phyloP scores from a whole-genome alignment of 2,329 filamentous ascomycete species.

The Neonectria sp. region DNA sequence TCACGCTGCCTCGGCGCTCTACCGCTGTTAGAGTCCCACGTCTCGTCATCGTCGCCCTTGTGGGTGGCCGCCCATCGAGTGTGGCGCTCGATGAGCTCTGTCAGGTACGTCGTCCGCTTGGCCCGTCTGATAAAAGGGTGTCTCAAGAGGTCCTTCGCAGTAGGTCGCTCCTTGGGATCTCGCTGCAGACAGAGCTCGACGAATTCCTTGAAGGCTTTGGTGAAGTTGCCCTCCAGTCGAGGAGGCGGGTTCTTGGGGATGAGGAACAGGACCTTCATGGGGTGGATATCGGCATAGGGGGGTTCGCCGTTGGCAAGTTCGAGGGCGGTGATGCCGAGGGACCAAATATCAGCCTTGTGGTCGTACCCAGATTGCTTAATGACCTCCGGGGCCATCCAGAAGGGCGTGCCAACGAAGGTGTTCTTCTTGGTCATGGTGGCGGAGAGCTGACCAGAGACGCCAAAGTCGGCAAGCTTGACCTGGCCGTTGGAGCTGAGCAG shows the following conservation, averaged over 20 bases:
- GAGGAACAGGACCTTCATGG: constrained; percentile 97
- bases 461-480: constrained; percentile 97
- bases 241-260: constrained; percentile 96
- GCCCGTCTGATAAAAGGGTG: constrained; percentile 93
- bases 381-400: constrained; percentile 99
- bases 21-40: constrained; percentile 68
- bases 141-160: constrained; percentile 87
- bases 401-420: constrained; percentile 97
- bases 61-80: constrained; percentile 89
- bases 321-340: constrained; percentile 92
- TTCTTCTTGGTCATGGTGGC: constrained; percentile 99
- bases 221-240: constrained; percentile 84
- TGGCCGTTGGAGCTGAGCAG: constrained; percentile 91
- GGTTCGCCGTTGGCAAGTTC: constrained; percentile 94
- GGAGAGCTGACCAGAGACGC: constrained; percentile 94
- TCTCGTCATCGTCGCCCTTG: constrained; percentile 78
- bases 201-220: constrained; percentile 87
- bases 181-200: constrained; percentile 87
- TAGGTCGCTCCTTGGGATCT: constrained; percentile 90
- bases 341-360: constrained; percentile 98
- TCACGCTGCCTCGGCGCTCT: constrained; percentile 69
- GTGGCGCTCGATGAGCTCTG: constrained; percentile 93
- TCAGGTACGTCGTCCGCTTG: constrained; percentile 96
- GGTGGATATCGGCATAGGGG: constrained; percentile 95
- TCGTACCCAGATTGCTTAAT: constrained; percentile 99